Base-by-base conservation (phyloP, 495 filamentous ascomycete species). In the Parmelia sp. region DNA sequence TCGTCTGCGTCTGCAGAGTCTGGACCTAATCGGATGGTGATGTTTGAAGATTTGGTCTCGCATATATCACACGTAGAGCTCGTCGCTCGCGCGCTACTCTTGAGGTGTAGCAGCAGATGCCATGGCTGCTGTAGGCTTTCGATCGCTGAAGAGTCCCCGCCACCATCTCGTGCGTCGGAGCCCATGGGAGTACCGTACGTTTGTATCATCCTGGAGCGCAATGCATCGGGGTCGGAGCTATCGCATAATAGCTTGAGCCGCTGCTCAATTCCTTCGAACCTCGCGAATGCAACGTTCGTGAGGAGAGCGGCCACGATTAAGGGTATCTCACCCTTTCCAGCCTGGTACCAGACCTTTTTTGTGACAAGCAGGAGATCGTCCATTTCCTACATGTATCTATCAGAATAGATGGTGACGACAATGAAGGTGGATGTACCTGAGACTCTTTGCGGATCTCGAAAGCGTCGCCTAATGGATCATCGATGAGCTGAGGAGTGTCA, bases 291-390 rank as follows among this genome's bases (percentile, higher is more conserved):
- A 21, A 62, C 64, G 42, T 68, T 63, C 2, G 71, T 67, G 25
- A 71, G 42, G 35, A 61, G n/a, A 23, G 64, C 57, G n/a, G 66
- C 71, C n/a, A 68, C 51, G 5, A 66, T 39, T 29, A 65, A 23
- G 1, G 59, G 53, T 17, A 58, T 60, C 17, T 66, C 53, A 23
- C 65, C 62, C 47, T 45, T 68, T 44, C 64, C 66, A 42, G 60
- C 66, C 60, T 71, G 58, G 44, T 71, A 49, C 69, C 71, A 72
- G 2, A 60, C 53, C 17, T 58, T 35, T 5, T 33, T 60, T 5
- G 63, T 55, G 27, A 39, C 44, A 14, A 19, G 12, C 12, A 65
- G 47, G 2, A 69, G 45, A 27, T 60, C 57, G 6, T 59, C 17
- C 36, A 71, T 64, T 42, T 71, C 69, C 69, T 72, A 42, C 11